Conservation (phyloP, 257 asterid species). For the Anisodus tanguticus region DNA sequence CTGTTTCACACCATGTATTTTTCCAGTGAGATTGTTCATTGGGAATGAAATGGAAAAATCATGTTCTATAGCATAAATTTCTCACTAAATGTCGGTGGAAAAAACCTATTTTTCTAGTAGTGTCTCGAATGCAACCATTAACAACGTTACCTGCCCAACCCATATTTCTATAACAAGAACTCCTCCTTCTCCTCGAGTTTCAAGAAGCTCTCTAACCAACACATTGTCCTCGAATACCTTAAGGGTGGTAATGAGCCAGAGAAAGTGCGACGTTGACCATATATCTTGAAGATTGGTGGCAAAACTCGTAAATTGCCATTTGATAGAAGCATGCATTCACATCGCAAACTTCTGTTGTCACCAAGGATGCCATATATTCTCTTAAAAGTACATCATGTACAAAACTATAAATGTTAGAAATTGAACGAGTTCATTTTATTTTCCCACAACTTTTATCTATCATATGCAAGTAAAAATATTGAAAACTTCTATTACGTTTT, state of each 20-base stretch:
- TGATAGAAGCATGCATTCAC: constrained; percentile 58
- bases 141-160: constrained; percentile 82
- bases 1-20: no score
- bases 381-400: constrained; percentile 19
- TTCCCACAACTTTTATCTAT: not conserved
- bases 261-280: constrained; percentile 69
- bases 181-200: constrained; percentile 72
- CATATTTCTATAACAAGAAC: constrained; percentile 77
- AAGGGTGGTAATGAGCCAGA: constrained; percentile 76
- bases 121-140: constrained; percentile 67
- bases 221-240: constrained; percentile 88
- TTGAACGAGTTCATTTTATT: not conserved
- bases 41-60: no score
- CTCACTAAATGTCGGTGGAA: no score
- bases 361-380: constrained; percentile 64
- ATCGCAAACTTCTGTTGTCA: constrained; percentile 87
- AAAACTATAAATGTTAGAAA: not conserved
- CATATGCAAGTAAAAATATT: not conserved
- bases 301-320: constrained; percentile 74
- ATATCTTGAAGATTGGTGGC: constrained; percentile 74
- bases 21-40: no score
- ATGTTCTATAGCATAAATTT: no score
- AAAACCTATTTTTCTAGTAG: no score
- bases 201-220: constrained; percentile 72
- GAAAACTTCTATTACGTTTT: not conserved